Evolutionary conservation across 768 basidiomycete genomes (phyloP).

Genomic region (Lanmaoa rubissima): DNA sequence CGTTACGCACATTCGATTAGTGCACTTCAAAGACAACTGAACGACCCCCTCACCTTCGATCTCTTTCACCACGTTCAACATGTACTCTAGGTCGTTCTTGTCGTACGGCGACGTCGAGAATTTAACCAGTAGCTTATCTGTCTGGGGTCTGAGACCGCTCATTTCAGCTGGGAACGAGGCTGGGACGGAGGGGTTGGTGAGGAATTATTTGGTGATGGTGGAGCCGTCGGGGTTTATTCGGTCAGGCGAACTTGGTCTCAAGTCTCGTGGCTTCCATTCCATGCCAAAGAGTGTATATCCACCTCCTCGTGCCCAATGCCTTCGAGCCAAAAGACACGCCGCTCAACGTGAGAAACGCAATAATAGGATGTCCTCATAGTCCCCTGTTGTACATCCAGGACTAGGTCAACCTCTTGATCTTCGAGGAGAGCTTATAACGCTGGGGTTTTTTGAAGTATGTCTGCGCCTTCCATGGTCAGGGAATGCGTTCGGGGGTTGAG

Average conservation of each 20-base stretch:
- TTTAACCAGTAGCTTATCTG: conserved; percentile 31
- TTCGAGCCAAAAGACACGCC: conserved; percentile 24
- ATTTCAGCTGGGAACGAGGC: conserved; percentile 76
- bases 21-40: background rate
- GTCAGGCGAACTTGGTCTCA: background rate
- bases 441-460: conserved; percentile 1
- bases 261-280: conserved; percentile 9
- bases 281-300: background rate
- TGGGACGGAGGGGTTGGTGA: conserved; percentile 82
- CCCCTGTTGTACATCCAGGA: conserved; percentile 15
- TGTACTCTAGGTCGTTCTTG: conserved; percentile 22
- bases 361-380: conserved; percentile 19
- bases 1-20: conserved; percentile 1
- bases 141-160: conserved; percentile 74
- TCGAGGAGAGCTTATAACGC: conserved; percentile 7
- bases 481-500: background rate
- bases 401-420: conserved; percentile 13
- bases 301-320: conserved; percentile 20
- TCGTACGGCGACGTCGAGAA: conserved; percentile 33
- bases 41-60: conserved; percentile 20
- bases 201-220: conserved; percentile 91
- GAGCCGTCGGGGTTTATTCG: conserved; percentile 65
- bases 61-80: conserved; percentile 30
- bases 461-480: conserved; percentile 13
- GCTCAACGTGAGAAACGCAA: conserved; percentile 28